Base-by-base conservation (phyloP, 768 basidiomycete genomes). In the Pulveroboletus frians region DNA sequence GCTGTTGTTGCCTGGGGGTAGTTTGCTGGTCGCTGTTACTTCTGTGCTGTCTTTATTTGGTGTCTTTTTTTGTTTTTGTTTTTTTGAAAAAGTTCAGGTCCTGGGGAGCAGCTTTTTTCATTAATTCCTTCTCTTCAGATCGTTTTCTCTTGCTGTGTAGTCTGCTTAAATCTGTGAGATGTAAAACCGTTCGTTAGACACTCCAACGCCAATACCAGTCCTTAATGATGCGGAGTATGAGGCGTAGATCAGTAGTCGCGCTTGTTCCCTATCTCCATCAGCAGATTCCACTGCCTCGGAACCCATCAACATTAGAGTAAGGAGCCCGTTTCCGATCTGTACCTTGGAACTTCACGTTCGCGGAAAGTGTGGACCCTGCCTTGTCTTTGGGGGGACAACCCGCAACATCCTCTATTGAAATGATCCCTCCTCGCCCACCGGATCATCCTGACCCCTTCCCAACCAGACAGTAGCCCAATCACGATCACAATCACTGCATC, bases 331-430 rank as follows among this genome's bases (percentile, higher is more conserved):
- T 37, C 23, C 15, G 18, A 6, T 37, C 58, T 14, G 39, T 17
- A 26, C 37, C 51, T 9, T 38, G 21, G 3, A 36, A n/a, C 23
- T 52, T 39, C 26, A 17, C 20, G 3, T 43, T 43, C 21, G 9
- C 15, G 0, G 42, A 9, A 9, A 43, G 23, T 13, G 31, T 30
- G 1, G 34, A 17, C n/a, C 17, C 15, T 2, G 11, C 13, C 45
- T 27, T 27, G 40, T 49, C 43, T 32, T 45, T 47, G 10, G 43
- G n/a, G 0, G 5, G 47, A 29, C 46, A 47, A 30, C 20, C 23
- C 44, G 31, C 73, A 71, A 50, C 73, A 73, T 0, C 71, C 69
- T 0, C 72, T 72, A 39, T 66, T 58, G 36, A 74, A 74, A 15
- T 63, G 44, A 4, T n/a, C n/a, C 13, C 15, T 43, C 17, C 40